Base-by-base conservation (phyloP, 805 yeast species). In the Saccharomyces kudriavzevii region DNA sequence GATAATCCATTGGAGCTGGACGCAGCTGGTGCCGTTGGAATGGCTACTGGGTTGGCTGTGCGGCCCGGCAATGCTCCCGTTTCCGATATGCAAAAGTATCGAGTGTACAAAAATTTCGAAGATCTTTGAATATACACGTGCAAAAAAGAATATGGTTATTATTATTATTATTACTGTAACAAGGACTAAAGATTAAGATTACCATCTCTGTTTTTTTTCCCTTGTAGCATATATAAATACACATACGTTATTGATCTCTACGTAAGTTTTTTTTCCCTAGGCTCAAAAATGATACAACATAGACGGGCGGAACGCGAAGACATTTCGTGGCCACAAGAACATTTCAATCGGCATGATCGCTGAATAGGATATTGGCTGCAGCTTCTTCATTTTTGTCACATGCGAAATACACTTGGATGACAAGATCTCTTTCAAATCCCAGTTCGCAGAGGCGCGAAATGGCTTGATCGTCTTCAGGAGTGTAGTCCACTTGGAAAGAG, bases 371-470 rank as follows among this genome's bases (percentile, higher is more conserved):
- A 74, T 94, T 94, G 24, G 98, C 99, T 46, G 99, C 90, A 64
- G 89, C 80, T 75, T 92, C 97, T 74, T 94, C 99, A 72, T 94
- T 89, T 74, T 90, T 92, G 66, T 94, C 99, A 72, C 99, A 94
- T 45, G 98, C 98, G 78, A 94, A 84, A 74, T 89, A 94, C 29
- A 95, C 96, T 74, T 91, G 96, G 56, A 90, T 82, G 47, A 88
- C 99, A 54, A 86, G 75, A 60, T 84, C 79, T 60, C 96, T 81
- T 60, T 89, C 96, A 64, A 94, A 94, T 0, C 99, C 99, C 59
- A 94, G 77, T 70, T 87, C 97, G 69, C 96, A 86, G 59, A 94
- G 78, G 67, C 99, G 82, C 58, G 79, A 78, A 59, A 94, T 88
- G n/a, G 98, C 96, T 56, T 78, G 88, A 66, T 87, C 85, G 66